Base-by-base conservation (phyloP, 2,329 filamentous ascomycete genomes). In the Nigrograna mackinnonii region DNA sequence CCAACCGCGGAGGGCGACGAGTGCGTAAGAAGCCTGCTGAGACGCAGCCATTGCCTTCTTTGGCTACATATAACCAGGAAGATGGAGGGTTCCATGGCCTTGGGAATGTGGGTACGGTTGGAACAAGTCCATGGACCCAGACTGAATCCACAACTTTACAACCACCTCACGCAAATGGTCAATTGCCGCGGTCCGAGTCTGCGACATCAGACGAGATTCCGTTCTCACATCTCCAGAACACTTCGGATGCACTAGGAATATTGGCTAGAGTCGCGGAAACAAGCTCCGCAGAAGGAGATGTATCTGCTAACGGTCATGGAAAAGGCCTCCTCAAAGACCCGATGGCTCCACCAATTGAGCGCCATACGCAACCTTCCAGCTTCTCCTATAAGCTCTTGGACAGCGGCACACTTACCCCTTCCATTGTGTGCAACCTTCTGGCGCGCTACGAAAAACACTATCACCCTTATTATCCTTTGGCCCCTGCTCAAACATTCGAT, bases 381-480 rank as follows among this genome's bases (percentile, higher is more conserved):
- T 60, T 56, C 73, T 62, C 71, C 1, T 80, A 69, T 58, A 68
- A 45, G 3, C 60, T 74, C 22, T 56, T 76, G 6, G 64, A 69
- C 24, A 62, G 69, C 16, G 73, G 72, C 5, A 55, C 63, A 5
- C 60, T 77, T 6, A 68, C 68, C 0, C 52, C 70, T 17, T 71
- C 73, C 12, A 77, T 75, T 14, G 69, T 83, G 24, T 76, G 74
- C 49, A 70, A 77, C 49, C 67, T 83, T 30, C 70, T 83, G 14
- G 65, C 70, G 28, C 81, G 83, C 20, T 87, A 85, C 52, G 80
- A 80, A 41, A 73, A 83, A 43, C 76, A 82, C 47, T 88, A 85
- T 51, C 85, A 89, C 55, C 82, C 83, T 0, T 88, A 84, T 67
- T 86, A 87, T 42, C 85, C 86, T 0, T 70, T 89, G 19, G 84